Percentiles rank a stretch among this genome's conserved stretches.
Conservation (phyloP, 1,139 yeast species). For the Lodderomyces oxycetoniae region DNA sequence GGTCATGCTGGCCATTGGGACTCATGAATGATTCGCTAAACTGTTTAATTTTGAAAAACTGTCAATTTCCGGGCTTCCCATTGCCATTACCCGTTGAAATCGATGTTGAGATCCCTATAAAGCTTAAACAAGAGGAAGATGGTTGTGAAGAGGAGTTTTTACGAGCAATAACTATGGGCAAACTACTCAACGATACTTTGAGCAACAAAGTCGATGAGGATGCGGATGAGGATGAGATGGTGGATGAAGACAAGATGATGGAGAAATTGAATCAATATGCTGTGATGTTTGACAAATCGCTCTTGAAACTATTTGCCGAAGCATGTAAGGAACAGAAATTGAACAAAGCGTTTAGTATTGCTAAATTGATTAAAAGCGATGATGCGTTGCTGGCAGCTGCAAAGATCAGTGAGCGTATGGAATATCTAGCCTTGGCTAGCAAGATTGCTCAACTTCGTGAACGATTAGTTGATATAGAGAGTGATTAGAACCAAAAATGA, state of each 20-base stretch:
- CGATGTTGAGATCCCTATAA: slow-evolving; percentile 62
- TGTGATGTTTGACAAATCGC: slow-evolving; percentile 61
- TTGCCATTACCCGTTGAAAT: slow-evolving; percentile 79
- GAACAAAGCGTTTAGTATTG: slow-evolving; percentile 67
- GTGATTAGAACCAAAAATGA: too few species aligned
- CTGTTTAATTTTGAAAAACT: slow-evolving; percentile 65
- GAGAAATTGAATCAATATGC: slow-evolving; percentile 50
- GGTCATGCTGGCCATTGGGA: slow-evolving; percentile 88
- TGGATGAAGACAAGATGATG: slow-evolving; percentile 27
- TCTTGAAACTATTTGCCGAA: slow-evolving; percentile 70
- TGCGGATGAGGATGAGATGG: slow-evolving; percentile 23
- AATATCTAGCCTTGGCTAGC: slow-evolving; percentile 58
- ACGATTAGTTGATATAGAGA: slow-evolving; percentile 28
- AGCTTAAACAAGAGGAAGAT: slow-evolving; percentile 19
- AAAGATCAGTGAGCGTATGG: slow-evolving; percentile 78
- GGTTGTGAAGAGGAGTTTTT: slow-evolving; percentile 40
- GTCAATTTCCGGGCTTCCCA: slow-evolving; percentile 61
- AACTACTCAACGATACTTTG: slow-evolving; percentile 41
- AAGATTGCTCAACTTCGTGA: slow-evolving; percentile 67
- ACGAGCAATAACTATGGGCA: slow-evolving; percentile 47
- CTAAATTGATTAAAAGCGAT: slow-evolving; percentile 64
- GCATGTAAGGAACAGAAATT: slow-evolving; percentile 67
- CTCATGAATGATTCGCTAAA: slow-evolving; percentile 61
- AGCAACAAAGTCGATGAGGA: slow-evolving; percentile 27
- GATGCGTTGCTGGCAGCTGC: slow-evolving; percentile 80